Conservation (phyloP, 176 grass and related monocot genomes). For the Bothriochloa decipiens region DNA sequence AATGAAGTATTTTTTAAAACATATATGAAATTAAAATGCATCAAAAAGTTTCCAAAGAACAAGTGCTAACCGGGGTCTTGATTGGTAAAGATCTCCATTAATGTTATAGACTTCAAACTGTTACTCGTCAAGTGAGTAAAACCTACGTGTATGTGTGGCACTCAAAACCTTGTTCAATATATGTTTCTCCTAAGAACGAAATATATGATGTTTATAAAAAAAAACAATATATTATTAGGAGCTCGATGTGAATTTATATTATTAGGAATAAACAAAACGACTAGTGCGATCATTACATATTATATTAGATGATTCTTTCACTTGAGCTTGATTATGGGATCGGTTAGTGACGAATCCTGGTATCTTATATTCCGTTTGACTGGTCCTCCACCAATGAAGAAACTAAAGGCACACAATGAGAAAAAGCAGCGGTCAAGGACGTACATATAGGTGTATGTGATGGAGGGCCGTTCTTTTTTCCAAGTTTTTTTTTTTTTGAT, state of each 20-base stretch:
- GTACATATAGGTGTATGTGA: not conserved
- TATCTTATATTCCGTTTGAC: slow-evolving; percentile 27
- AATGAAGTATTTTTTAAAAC: too few species aligned
- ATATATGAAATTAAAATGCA: not conserved
- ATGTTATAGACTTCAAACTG: too few species aligned
- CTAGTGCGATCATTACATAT: not conserved
- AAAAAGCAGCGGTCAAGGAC: slow-evolving; percentile 23
- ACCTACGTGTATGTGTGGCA: not conserved
- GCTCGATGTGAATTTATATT: not conserved
- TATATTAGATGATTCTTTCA: not conserved
- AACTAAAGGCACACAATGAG: not conserved
- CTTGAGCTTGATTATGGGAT: not conserved
- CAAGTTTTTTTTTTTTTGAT: not conserved
- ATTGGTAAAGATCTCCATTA: too few species aligned
- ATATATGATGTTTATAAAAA: not conserved
- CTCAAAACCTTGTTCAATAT: not conserved
- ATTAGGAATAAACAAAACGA: not conserved
- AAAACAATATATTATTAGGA: not conserved
- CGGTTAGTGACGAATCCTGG: not conserved
- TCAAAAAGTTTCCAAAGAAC: not conserved
- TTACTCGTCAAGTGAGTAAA: not conserved
- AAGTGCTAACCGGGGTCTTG: not conserved
- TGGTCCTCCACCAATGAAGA: not conserved
- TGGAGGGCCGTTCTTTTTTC: slow-evolving; percentile 39
- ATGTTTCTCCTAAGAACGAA: not conserved